Evolutionary conservation across 139 green algal species (phyloP), one percentile per base, ranked within the genome.

Genomic region (Desmodesmus armatus): DNA sequence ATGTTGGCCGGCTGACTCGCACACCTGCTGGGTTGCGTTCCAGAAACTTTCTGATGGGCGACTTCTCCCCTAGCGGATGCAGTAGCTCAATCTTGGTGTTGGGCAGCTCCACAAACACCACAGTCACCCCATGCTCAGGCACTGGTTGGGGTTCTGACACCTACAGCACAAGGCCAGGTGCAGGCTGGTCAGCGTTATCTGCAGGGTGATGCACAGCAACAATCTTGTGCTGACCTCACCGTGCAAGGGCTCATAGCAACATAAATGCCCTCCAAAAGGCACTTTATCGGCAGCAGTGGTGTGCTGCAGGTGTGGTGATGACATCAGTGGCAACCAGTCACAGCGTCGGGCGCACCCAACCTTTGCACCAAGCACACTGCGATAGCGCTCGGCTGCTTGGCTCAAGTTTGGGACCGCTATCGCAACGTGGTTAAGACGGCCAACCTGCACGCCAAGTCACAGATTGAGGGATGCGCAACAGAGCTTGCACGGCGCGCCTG

Each of bases 21-120:
- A 41, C 11, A 72, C 33, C 65, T 47, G 65, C 39, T 19, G 88
- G 83, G 62, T 95, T 94, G 11, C 91, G 88, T 11, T 85, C 78
- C 43, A 95, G 79, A 65, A 95, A 95, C 23, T 77, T 84, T 1
- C 85, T 58, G 5, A 95, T 90, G 67, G 92, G 92, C 3, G 90
- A 94, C 13, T 53, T 71, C 39, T 77, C 39, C 0, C 91, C 92
- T 29, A 95, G 86, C 15, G 92, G 92, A 37, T 95, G 88, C 60
- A 95, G 58, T 39, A 95, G 88, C 87, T 95, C 92, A 37, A 95
- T 83, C 53, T 93, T 94, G 23, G 84, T 85, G 85, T 93, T 95
- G 53, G 71, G 31, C 71, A 95, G 83, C 67, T 95, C 44, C 65
- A 94, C 92, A 90, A 95, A 94, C 9, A 89, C 90, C 1, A 95